Conservation (phyloP, 495 filamentous ascomycete species). For the Entonaema liquescens region DNA sequence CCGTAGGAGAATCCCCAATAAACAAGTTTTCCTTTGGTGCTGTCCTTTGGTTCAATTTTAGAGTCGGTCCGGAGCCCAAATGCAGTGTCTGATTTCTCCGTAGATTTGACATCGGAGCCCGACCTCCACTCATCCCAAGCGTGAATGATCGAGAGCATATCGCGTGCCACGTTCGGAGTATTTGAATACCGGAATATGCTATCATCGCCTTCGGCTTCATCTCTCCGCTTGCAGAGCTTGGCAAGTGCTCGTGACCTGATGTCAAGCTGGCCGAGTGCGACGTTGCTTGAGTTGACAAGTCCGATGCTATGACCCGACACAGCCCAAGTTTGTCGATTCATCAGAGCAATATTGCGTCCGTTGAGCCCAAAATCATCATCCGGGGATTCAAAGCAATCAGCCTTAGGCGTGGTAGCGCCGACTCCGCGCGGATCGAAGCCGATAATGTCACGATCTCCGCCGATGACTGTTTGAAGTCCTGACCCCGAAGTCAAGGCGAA, state of each 20-base stretch:
- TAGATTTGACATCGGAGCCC: constrained; percentile 9
- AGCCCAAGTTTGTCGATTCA: constrained; percentile 38
- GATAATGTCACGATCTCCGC: constrained; percentile 44
- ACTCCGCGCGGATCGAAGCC: constrained; percentile 52
- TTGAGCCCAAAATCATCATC: constrained; percentile 23
- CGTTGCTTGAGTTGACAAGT: constrained; percentile 49
- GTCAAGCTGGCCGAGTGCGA: constrained; percentile 45
- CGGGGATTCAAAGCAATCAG: constrained; percentile 44
- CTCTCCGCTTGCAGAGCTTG: constrained; percentile 49
- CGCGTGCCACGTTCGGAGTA: constrained; percentile 43
- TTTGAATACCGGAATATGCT: constrained; percentile 47
- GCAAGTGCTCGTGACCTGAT: constrained; percentile 42
- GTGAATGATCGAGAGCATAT: constrained; percentile 47
- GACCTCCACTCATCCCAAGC: constrained; percentile 50
- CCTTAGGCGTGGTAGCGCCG: constrained; percentile 44
- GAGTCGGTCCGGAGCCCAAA: constrained; percentile 1
- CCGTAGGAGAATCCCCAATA: constrained; percentile 74
- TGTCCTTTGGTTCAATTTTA: constrained; percentile 11
- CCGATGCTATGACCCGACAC: constrained; percentile 41
- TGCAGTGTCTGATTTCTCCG: constrained; percentile 8
- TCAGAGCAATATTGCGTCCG: constrained; percentile 41
- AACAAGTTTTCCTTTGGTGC: constrained; percentile 53
- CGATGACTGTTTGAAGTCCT: constrained; percentile 55
- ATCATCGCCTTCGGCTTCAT: constrained; percentile 38
- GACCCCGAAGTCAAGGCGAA: constrained; percentile 50